Percentiles rank a stretch among this genome's conserved stretches.
Evolutionary conservation across 2,329 filamentous ascomycete genomes (phyloP).

Genomic region (Verticillium alfalfae): DNA sequence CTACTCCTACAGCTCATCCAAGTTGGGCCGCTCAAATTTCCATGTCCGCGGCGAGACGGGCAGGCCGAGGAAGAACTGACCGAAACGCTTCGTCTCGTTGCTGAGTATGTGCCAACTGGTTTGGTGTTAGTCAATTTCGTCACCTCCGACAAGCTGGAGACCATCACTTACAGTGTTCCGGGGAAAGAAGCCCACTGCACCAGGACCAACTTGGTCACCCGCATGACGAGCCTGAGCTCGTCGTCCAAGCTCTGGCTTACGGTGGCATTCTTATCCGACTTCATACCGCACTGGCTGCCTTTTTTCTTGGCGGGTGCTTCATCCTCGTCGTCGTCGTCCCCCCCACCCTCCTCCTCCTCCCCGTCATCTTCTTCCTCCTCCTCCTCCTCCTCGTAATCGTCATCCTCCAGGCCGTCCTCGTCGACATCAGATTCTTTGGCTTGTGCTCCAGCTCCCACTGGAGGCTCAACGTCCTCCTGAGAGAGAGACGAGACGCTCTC

Average conservation of each 20-base stretch:
- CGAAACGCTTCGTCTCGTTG: slow-evolving; percentile 39
- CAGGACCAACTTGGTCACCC: slow-evolving; percentile 61
- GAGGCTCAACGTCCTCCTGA: background rate
- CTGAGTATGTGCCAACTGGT: slow-evolving; percentile 35
- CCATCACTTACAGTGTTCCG: slow-evolving; percentile 58
- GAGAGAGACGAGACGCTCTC: background rate
- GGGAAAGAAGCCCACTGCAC: slow-evolving; percentile 67
- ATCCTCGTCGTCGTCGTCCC: slow-evolving; percentile 21
- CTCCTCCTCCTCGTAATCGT: slow-evolving; percentile 27
- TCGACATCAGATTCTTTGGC: background rate
- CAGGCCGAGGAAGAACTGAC: slow-evolving; percentile 46
- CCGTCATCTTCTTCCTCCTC: slow-evolving; percentile 22
- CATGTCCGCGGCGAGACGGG: slow-evolving; percentile 44
- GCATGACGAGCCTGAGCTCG: slow-evolving; percentile 60
- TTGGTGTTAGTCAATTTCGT: background rate
- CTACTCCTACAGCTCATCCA: slow-evolving; percentile 41
- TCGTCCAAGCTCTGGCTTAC: slow-evolving; percentile 38
- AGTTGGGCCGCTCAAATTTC: slow-evolving; percentile 34
- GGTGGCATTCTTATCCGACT: background rate
- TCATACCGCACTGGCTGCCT: slow-evolving; percentile 29
- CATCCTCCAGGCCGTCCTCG: slow-evolving; percentile 18
- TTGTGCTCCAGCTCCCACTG: background rate
- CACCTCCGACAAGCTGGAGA: background rate
- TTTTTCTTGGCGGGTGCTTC: slow-evolving; percentile 39
- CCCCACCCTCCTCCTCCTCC: slow-evolving; percentile 33